These are phyloP conservation scores for Colletotrichum siamense DNA, from an alignment of 2,329 filamentous ascomycete species.

Conservation along the genomic window DNA sequence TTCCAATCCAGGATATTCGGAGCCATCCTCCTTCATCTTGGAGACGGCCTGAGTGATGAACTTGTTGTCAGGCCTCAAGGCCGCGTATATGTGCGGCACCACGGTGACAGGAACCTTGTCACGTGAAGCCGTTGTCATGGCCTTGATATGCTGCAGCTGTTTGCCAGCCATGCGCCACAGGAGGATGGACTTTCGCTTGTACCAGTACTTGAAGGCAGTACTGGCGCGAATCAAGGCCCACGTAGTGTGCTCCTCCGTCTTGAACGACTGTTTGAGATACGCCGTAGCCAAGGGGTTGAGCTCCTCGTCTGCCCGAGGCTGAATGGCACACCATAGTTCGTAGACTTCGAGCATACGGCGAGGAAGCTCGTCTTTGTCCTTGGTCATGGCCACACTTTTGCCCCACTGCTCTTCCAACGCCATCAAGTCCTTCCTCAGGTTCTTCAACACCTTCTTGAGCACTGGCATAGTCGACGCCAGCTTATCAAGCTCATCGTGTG, in stretches of 20 bases:
- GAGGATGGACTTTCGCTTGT: slow-evolving; percentile 33
- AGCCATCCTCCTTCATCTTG: slow-evolving; percentile 8
- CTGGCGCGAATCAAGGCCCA: slow-evolving; percentile 61
- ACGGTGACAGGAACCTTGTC: slow-evolving; percentile 34
- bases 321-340: slow-evolving; percentile 47
- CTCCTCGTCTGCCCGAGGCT: slow-evolving; percentile 27
- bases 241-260: slow-evolving; percentile 28
- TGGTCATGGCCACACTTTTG: neutral
- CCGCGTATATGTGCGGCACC: slow-evolving; percentile 38
- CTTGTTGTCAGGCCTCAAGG: slow-evolving; percentile 40
- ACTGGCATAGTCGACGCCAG: slow-evolving; percentile 30
- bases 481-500: slow-evolving; percentile 38
- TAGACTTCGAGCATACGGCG: slow-evolving; percentile 40
- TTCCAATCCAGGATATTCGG: neutral
- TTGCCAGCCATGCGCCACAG: slow-evolving; percentile 53
- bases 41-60: slow-evolving; percentile 26
- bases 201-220: slow-evolving; percentile 46
- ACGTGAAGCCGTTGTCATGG: slow-evolving; percentile 25
- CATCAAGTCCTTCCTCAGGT: slow-evolving; percentile 39
- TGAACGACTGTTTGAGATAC: slow-evolving; percentile 27
- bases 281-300: slow-evolving; percentile 25
- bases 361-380: slow-evolving; percentile 22
- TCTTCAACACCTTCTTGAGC: slow-evolving; percentile 34
- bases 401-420: slow-evolving; percentile 37
- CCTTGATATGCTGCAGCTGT: slow-evolving; percentile 56